A percentile compares a stretch with the other conserved stretches of the same genome.
Evolutionary conservation across 768 basidiomycete species (phyloP).

Genomic region (Brasilioporus rufonigricans): DNA sequence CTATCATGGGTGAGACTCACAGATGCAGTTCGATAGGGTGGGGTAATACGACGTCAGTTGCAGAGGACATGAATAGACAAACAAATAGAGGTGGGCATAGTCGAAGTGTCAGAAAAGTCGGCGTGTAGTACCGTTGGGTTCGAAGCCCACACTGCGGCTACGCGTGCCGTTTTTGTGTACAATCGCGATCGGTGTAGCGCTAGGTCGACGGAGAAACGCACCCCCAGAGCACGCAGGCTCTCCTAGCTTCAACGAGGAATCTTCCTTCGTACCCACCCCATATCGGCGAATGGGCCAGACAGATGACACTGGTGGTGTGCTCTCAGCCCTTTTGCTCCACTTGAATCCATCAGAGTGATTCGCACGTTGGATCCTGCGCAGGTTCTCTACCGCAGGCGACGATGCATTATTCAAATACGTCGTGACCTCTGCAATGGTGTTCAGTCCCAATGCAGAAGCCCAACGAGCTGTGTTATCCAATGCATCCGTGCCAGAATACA

Average conservation of each 20-base stretch:
- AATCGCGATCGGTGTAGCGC: slow-evolving; percentile 24
- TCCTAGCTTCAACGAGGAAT: slow-evolving; percentile 1
- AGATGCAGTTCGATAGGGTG: neutral
- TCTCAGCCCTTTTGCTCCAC: slow-evolving; percentile 27
- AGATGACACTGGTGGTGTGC: slow-evolving; percentile 28
- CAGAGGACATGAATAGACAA: neutral
- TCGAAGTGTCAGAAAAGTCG: slow-evolving; percentile 13
- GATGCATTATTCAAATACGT: slow-evolving; percentile 12
- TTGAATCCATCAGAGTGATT: neutral
- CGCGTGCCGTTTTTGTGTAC: slow-evolving; percentile 18
- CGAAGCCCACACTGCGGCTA: slow-evolving; percentile 29
- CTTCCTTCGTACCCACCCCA: slow-evolving; percentile 14
- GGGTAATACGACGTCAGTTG: neutral
- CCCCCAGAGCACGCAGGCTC: slow-evolving; percentile 7
- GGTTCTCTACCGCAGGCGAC: slow-evolving; percentile 17
- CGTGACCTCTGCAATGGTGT: slow-evolving; percentile 22
- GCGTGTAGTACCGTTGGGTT: slow-evolving; percentile 12
- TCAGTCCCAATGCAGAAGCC: slow-evolving; percentile 24
- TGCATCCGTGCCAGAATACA: slow-evolving; percentile 19
- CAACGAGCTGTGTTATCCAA: slow-evolving; percentile 29
- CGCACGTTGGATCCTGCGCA: slow-evolving; percentile 21
- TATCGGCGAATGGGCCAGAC: slow-evolving; percentile 16
- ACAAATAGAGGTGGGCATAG: neutral
- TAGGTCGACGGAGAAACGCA: slow-evolving; percentile 29
- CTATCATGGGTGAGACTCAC: slow-evolving; percentile 19